Percentiles rank a stretch among this genome's conserved stretches.
Conservation (phyloP, 176 grass and related monocot genomes). For the Eragrostis curvula region DNA sequence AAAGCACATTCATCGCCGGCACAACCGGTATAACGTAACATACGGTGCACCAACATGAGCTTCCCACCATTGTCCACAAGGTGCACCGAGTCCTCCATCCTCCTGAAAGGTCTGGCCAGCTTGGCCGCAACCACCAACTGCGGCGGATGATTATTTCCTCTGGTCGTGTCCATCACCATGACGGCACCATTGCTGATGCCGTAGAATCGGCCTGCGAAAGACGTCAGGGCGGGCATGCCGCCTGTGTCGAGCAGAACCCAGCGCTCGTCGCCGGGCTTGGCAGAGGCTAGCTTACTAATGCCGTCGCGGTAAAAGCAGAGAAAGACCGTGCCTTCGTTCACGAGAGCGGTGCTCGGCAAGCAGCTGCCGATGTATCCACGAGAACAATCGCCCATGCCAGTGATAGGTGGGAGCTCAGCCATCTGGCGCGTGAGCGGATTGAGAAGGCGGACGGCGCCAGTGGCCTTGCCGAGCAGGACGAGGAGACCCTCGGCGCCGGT, state of each 20-base stretch:
- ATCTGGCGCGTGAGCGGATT: not conserved
- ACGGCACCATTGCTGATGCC: not conserved
- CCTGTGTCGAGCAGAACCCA: too few species aligned
- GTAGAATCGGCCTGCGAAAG: not conserved
- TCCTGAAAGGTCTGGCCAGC: not conserved
- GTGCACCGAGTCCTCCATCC: not conserved
- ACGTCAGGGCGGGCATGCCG: not conserved
- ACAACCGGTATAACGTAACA: too few species aligned
- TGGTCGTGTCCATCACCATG: not conserved
- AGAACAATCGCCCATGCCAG: too few species aligned
- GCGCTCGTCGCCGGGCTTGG: too few species aligned
- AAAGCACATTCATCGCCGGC: too few species aligned
- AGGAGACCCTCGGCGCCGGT: not conserved
- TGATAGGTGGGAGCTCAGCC: not conserved
- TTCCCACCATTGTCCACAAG: not conserved
- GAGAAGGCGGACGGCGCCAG: not conserved
- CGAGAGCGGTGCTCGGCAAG: too few species aligned
- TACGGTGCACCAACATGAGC: not conserved
- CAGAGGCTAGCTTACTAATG: too few species aligned
- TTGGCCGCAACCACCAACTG: not conserved
- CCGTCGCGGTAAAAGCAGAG: too few species aligned
- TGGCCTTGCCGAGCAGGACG: not conserved
- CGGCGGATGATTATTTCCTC: not conserved
- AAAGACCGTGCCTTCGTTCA: too few species aligned
- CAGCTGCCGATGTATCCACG: too few species aligned